Percentiles rank a stretch among this genome's conserved stretches.
phyloP scores from a whole-genome alignment of 257 asterid species.

The Marsdenia floribunda region DNA sequence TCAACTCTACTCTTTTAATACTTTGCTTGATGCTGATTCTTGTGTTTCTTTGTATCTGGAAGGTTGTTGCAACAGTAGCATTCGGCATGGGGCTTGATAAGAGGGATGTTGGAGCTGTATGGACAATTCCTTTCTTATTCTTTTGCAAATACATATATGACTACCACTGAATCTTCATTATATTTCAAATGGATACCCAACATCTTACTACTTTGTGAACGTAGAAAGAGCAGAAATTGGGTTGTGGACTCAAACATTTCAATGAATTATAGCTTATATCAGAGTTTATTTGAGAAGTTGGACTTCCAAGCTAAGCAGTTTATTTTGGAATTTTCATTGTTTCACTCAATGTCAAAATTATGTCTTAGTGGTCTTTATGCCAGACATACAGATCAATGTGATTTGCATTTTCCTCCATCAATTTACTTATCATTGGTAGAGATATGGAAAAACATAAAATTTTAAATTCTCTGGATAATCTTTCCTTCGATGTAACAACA shows the following conservation, averaged over 20 bases:
- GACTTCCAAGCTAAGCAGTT: not conserved
- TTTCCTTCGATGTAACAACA: not conserved
- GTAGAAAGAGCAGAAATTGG: not conserved
- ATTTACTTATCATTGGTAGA: not conserved
- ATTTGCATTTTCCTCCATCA: not conserved
- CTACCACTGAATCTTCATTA: not conserved
- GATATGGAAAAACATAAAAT: not conserved
- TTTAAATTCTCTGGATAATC: not conserved
- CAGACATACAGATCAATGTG: not conserved
- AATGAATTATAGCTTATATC: not conserved
- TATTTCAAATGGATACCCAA: not conserved
- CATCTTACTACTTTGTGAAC: not conserved
- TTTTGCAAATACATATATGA: not conserved
- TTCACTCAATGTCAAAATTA: conserved; percentile 1
- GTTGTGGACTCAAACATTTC: not conserved
- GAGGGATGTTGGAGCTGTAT: conserved; percentile 95
- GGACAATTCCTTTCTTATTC: conserved; percentile 25
- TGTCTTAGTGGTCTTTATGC: not conserved
- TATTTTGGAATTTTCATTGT: not conserved
- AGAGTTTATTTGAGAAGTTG: not conserved
- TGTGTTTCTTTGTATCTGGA: conserved; percentile 29
- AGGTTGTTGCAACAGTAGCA: conserved; percentile 99
- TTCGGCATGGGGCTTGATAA: conserved; percentile 99
- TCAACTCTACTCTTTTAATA: not conserved
- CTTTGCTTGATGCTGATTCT: not conserved